Evolutionary conservation across 495 filamentous ascomycete species (phyloP), one percentile per base, ranked within the genome.

Genomic region (Lasiosphaeria hispida): DNA sequence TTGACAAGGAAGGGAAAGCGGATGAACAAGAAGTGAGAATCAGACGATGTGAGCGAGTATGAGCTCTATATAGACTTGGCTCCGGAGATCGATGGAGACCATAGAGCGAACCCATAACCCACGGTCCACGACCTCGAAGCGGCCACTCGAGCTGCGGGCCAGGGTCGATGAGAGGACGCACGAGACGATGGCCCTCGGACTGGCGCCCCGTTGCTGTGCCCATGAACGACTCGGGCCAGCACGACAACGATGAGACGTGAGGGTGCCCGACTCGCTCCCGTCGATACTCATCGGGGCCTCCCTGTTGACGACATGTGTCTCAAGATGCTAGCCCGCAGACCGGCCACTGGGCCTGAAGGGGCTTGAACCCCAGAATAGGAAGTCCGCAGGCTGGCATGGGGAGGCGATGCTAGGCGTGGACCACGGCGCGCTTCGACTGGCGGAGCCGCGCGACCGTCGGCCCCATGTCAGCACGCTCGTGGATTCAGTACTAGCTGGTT

Each of bases 51-150:
- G 60, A 58, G 53, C 19, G 52, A 47, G 48, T 57, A 53, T 60
- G 36, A 50, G 48, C 34, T 42, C 53, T 66, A 63, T 66, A 63
- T 66, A 66, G 40, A 52, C 35, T 55, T 62, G 47, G 54, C 55
- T 30, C 19, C 35, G 18, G 33, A 41, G n/a, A 35, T 14, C 17
- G 17, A 10, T 30, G 14, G 14, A 17, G 9, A 19, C 47, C 9
- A 11, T 15, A 11, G 47, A 33, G 23, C 23, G 23, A 30, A 30
- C 23, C 23, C 23, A 5, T 30, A 30, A 30, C 23, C 23, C 23
- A 30, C 5, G 23, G 23, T 30, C 23, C 23, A 30, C 23, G 23
- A 30, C 23, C 5, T 30, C 23, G 23, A 30, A 30, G 23, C 23
- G 23, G 5, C 23, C 23, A 30, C 23, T 30, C 23, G 23, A 30